Evolutionary conservation across 768 basidiomycete species (phyloP), one percentile per base, ranked within the genome.

Genomic region (Leccinellum rugosiceps): DNA sequence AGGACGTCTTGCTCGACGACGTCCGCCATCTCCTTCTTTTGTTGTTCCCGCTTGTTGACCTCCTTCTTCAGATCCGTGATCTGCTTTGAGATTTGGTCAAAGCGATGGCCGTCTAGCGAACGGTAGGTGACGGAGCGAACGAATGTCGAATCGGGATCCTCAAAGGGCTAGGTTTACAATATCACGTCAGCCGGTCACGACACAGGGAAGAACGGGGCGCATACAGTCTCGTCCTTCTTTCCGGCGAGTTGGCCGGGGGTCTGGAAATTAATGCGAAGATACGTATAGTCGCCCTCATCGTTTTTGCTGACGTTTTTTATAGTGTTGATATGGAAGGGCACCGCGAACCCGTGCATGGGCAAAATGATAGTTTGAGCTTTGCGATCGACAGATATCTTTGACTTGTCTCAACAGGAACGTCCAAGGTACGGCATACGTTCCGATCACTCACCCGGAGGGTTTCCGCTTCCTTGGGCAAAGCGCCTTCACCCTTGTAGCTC

Each of bases 281-380:
- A 93, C 0, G 94, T 95, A 70, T 87, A 91, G 51, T 98, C 94
- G 6, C 91, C 92, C 73, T 98, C 97, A 61, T 99, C 96, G 61
- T 84, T 97, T 77, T 98, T 98, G 78, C 90, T 94, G 30, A 89
- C 91, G 69, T 96, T 98, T 76, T 99, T 98, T 62, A 99, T 93
- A 2, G 94, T 94, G 68, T 96, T 96, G 75, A 98, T 95, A 69
- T 99, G 97, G 79, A 96, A 98, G 0, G 96, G 94, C 0, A 96
- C 94, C 0, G 94, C 93, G 65, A 89, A 98, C 3, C 97, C 97
- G 65, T 98, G 85, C 61, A 98, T 87, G 15, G 97, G 97, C 4
- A 98, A 74, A 47, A 98, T 83, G 52, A 98, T 87, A 0, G 94
- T 92, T 59, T 90, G 86, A 15, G 89, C 83, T 69, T 94, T 93